Evolutionary conservation across 1,284 basidiomycete species (phyloP).

Genomic region (Naganishia sp.): DNA sequence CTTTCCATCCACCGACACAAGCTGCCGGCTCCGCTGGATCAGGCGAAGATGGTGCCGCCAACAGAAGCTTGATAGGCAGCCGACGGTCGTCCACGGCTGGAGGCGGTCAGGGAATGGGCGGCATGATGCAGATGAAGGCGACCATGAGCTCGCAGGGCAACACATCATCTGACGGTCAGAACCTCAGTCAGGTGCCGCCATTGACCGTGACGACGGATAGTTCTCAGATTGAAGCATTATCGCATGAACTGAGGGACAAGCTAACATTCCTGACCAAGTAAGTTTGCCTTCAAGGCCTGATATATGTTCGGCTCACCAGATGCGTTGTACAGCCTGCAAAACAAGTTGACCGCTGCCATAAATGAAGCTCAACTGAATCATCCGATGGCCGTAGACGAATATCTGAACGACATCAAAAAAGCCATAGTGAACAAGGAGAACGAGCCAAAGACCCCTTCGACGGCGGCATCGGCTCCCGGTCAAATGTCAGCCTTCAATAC

Average conservation of each 20-base stretch:
- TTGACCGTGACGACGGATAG: constrained; percentile 15
- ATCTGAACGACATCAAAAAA: constrained; percentile 33
- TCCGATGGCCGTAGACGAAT: constrained; percentile 32
- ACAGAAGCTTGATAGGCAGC: constrained; percentile 10
- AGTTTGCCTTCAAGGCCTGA: neutral
- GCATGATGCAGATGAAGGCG: constrained; percentile 14
- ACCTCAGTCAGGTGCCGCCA: neutral
- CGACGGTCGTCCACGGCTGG: constrained; percentile 22
- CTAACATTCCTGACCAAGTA: constrained; percentile 31
- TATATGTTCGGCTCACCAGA: neutral
- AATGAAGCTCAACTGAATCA: constrained; percentile 30
- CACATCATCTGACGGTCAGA: neutral
- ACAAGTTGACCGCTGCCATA: constrained; percentile 30
- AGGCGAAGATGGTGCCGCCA: constrained; percentile 3
- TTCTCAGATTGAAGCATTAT: constrained; percentile 16
- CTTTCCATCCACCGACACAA: constrained; percentile 11
- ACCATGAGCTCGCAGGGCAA: constrained; percentile 3
- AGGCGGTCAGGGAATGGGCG: neutral
- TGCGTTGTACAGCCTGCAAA: constrained; percentile 14
- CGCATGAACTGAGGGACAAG: constrained; percentile 29
- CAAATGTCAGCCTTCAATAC: constrained; percentile 23
- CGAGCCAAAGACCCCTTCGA: constrained; percentile 27
- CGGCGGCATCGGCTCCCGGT: constrained; percentile 20
- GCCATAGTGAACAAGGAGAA: constrained; percentile 31
- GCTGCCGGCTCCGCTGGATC: constrained; percentile 1